Evolutionary conservation across 345 rosid species (phyloP).

Genomic region (Euphorbia peplus): DNA sequence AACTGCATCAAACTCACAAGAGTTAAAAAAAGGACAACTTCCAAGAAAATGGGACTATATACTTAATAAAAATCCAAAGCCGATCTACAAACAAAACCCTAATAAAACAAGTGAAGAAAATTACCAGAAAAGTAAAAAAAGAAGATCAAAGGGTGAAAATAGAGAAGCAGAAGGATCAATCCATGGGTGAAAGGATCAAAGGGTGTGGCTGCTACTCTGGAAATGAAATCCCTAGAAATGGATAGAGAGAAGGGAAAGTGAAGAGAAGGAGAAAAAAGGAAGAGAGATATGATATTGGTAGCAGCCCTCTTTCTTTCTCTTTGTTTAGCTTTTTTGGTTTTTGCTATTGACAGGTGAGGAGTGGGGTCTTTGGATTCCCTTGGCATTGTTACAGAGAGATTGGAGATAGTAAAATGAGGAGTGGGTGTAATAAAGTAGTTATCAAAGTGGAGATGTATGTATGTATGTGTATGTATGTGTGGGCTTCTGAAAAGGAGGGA

Average conservation of each 20-base stretch:
- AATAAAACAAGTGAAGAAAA: background rate
- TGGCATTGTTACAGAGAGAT: background rate
- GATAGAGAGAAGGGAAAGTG: background rate
- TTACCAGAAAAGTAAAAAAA: background rate
- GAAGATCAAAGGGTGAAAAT: background rate
- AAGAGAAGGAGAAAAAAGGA: too few relatives aligned
- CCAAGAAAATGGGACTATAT: background rate
- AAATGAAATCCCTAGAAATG: background rate
- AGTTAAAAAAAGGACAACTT: constrained; percentile 10
- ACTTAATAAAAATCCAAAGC: background rate
- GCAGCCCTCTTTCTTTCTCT: too few relatives aligned
- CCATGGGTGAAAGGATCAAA: background rate
- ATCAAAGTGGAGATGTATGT: too few relatives aligned
- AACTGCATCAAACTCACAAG: background rate
- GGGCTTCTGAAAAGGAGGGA: background rate
- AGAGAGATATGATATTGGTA: too few relatives aligned
- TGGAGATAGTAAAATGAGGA: background rate
- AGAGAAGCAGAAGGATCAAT: background rate
- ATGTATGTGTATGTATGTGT: too few relatives aligned
- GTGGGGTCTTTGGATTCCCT: background rate
- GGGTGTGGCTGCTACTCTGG: background rate
- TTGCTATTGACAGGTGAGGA: background rate
- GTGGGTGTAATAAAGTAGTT: background rate
- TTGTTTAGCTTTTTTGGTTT: background rate
- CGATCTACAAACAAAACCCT: constrained; percentile 14